Conservation (phyloP, 208 protist genomes). For the Entamoeba invadens region DNA sequence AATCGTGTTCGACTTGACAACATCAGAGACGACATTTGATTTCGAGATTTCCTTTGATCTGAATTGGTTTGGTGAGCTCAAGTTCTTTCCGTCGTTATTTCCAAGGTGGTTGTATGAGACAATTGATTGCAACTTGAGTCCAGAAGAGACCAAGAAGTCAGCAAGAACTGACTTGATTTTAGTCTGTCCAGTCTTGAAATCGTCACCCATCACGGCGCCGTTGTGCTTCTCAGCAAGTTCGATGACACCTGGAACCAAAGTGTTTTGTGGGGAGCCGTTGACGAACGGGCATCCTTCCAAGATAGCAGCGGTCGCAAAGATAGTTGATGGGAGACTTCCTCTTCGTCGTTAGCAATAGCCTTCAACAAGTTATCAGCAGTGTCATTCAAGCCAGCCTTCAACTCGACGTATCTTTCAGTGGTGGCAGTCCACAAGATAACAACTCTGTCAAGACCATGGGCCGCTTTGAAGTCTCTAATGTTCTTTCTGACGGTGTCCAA, state of each 20-base stretch:
- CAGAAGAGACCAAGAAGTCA: constrained; percentile 85
- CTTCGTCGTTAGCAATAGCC: constrained; percentile 58
- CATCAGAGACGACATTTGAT: constrained; percentile 92
- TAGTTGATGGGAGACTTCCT: constrained; percentile 75
- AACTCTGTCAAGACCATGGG: constrained; percentile 75
- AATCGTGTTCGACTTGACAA: constrained; percentile 79
- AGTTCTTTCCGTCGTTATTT: constrained; percentile 96
- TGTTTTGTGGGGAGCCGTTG: constrained; percentile 96
- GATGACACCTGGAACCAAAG: constrained; percentile 75
- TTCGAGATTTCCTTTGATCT: constrained; percentile 94
- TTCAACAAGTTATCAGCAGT: constrained; percentile 75
- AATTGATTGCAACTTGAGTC: constrained; percentile 68
- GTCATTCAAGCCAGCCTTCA: constrained; percentile 71
- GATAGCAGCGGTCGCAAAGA: constrained; percentile 83
- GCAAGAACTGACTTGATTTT: constrained; percentile 89
- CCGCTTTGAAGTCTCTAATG: constrained; percentile 64
- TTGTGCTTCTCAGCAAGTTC: constrained; percentile 64
- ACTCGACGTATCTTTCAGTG: constrained; percentile 81
- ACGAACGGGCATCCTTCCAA: constrained; percentile 83
- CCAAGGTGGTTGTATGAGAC: constrained; percentile 86
- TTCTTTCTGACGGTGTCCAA: constrained; percentile 73
- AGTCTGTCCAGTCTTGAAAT: constrained; percentile 98
- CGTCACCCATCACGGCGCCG: constrained; percentile 81
- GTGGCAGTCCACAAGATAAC: constrained; percentile 93
- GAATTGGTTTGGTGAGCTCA: constrained; percentile 64